Evolutionary conservation across 2,329 filamentous ascomycete species (phyloP).

Genomic region (Nectriaceae sp.): DNA sequence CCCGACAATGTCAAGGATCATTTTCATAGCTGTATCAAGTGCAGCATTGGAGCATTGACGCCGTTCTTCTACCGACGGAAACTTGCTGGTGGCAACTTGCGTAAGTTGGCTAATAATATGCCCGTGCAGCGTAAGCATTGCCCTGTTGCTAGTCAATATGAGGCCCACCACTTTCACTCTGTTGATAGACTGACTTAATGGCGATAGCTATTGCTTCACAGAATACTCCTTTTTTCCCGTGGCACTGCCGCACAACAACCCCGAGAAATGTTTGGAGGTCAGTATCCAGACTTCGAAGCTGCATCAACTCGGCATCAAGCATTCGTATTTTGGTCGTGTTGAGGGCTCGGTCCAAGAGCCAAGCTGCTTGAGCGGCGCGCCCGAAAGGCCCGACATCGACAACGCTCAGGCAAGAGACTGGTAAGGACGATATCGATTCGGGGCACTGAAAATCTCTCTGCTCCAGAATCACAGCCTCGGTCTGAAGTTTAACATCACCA

Average conservation of each 20-base stretch:
- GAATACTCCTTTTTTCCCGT: not conserved
- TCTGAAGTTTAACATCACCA: not conserved
- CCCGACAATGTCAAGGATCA: not conserved
- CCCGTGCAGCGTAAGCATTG: conserved; percentile 1
- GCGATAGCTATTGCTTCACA: not conserved
- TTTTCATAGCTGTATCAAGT: conserved; percentile 4
- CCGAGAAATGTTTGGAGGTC: not conserved
- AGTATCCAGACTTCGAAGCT: not conserved
- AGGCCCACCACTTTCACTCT: not conserved
- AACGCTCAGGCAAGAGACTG: conserved; percentile 1
- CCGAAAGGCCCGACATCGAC: not conserved
- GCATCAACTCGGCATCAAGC: not conserved
- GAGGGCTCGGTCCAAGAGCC: conserved; percentile 2
- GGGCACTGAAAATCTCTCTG: not conserved
- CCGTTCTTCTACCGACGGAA: not conserved
- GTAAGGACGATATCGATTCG: not conserved
- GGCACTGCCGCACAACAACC: not conserved
- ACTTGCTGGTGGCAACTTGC: too few species aligned
- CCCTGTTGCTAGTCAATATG: not conserved
- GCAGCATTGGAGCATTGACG: not conserved
- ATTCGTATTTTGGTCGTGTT: not conserved
- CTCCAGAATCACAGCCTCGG: not conserved
- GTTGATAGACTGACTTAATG: not conserved
- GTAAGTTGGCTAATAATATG: not conserved
- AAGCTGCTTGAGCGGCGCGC: conserved; percentile 2